Base-by-base conservation (phyloP, 495 filamentous ascomycete species). In the Aspergillus taichungensis region DNA sequence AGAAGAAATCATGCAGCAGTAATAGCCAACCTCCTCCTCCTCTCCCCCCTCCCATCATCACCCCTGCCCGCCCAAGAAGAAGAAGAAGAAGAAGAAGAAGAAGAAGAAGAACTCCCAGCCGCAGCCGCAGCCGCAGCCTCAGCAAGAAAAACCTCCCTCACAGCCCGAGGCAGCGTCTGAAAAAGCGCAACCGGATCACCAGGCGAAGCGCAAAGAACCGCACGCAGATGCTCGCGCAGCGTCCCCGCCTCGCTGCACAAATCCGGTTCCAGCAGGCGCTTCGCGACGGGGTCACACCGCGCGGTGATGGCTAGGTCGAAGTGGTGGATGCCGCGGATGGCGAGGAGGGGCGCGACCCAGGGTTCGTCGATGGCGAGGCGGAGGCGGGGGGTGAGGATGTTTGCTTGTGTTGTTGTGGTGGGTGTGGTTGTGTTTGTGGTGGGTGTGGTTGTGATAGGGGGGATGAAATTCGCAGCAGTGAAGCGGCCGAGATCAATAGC, bases 301-400 rank as follows among this genome's bases (percentile, higher is more conserved):
- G 57, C 68, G 14, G 63, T 68, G 40, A 71, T 60, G 5, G 60
- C 66, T 37, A 71, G 33, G 38, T 71, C 68, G 46, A 71, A 68
- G 11, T 5, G 31, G 6, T 37, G 33, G 39, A 71, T 37, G 9
- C 66, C 68, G 1, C 64, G 36, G 11, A 71, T 59, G 27, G 42
- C 31, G 6, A 68, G 33, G 46, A 71, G 36, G 0, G 68, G 68
- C 18, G 47, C 13, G 27, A 66, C 45, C 66, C 68, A 71, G 9
- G 44, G 50, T 42, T 66, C 60, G 6, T 30, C 31, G 13, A 66
- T 43, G 3, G 37, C 39, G 13, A 70, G 54, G 10, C 52, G 55
- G 31, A 68, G 51, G 5, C 54, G 46, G 34, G 55, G 54, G 11
- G 45, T 45, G 34, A 40, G 29, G 37, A 24, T 0, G 1, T 5